These are phyloP conservation scores for Arthroderma sp. DNA, from an alignment of 2,329 filamentous ascomycete genomes.

Conservation along the genomic window DNA sequence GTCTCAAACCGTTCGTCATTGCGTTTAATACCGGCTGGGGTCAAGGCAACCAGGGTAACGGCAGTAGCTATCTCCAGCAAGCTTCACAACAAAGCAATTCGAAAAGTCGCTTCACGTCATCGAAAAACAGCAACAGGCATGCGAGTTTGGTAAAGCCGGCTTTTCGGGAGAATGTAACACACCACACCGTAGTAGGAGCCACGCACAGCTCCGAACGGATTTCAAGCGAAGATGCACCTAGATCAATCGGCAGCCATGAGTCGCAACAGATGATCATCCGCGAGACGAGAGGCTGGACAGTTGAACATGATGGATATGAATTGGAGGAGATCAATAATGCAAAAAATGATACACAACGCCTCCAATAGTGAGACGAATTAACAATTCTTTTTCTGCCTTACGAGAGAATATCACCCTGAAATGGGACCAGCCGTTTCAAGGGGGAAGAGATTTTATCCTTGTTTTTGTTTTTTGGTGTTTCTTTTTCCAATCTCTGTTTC, in stretches of 20 bases:
- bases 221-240: neutral
- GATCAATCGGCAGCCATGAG: conserved; percentile 6
- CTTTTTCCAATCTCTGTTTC: too few species aligned
- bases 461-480: too few species aligned
- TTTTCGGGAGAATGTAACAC: neutral
- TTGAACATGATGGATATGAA: conserved; percentile 7
- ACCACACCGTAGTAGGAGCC: neutral
- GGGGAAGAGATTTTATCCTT: too few species aligned
- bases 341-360: neutral
- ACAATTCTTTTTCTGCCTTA: too few species aligned
- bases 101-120: neutral
- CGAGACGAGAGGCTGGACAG: conserved; percentile 11
- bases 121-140: neutral
- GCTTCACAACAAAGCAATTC: neutral
- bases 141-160: neutral
- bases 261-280: conserved; percentile 13
- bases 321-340: neutral
- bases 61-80: conserved; percentile 2
- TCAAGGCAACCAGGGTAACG: conserved; percentile 6
- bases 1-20: conserved; percentile 11
- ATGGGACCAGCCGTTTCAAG: too few species aligned
- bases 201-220: neutral
- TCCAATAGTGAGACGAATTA: too few species aligned
- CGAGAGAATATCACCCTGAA: too few species aligned
- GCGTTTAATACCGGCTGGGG: conserved; percentile 8